Conservation (phyloP, 768 basidiomycete genomes). For the Lactarius trivialis region DNA sequence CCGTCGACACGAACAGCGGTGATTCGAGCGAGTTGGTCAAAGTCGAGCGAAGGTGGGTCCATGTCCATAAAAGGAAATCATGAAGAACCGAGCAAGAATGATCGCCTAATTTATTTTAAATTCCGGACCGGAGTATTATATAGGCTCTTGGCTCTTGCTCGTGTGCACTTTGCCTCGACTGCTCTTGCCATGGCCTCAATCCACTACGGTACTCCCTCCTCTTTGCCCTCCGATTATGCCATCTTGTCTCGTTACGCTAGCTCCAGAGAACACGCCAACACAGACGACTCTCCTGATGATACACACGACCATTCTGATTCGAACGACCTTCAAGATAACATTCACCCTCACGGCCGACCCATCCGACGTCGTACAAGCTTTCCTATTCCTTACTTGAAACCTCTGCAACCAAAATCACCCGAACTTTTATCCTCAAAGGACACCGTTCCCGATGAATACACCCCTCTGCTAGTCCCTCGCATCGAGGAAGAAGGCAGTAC, state of each 20-base stretch:
- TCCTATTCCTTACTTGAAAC: constrained; percentile 33
- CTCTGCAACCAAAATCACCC: constrained; percentile 34
- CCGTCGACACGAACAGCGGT: constrained; percentile 79
- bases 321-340: not conserved
- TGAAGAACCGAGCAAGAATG: not conserved
- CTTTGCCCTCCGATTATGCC: constrained; percentile 61
- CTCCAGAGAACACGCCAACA: not conserved
- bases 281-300: constrained; percentile 9
- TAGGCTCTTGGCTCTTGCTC: too few relatives aligned
- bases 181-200: constrained; percentile 37
- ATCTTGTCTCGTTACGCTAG: constrained; percentile 48
- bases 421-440: constrained; percentile 26
- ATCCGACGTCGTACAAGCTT: constrained; percentile 28
- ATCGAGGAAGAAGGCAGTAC: constrained; percentile 45
- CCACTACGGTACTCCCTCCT: constrained; percentile 44
- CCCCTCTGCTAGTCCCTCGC: constrained; percentile 40
- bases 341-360: not conserved
- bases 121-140: not conserved
- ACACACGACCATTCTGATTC: not conserved
- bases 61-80: constrained; percentile 6
- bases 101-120: not conserved
- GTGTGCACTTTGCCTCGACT: not conserved
- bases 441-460: constrained; percentile 24
- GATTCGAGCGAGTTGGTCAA: constrained; percentile 60
- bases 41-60: constrained; percentile 27